Evolutionary conservation across 2,329 filamentous ascomycete genomes (phyloP).

Genomic region (Sporothrix sp.): DNA sequence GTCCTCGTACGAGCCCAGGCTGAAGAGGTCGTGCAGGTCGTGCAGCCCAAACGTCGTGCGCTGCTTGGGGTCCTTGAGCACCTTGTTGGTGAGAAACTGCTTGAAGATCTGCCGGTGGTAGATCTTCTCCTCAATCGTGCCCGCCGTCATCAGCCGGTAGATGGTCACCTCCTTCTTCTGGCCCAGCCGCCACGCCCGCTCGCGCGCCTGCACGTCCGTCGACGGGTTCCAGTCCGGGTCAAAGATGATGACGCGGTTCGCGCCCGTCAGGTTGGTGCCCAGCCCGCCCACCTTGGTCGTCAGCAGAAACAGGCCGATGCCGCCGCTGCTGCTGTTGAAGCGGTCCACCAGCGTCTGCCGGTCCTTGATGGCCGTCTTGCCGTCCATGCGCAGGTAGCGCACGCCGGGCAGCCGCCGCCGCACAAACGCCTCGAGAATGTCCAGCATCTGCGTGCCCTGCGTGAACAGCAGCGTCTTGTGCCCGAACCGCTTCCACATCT

Average conservation of each 20-base stretch:
- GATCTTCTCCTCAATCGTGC: conserved; percentile 98
- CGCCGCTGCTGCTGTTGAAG: conserved; percentile 76
- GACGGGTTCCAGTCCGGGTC: conserved; percentile 99
- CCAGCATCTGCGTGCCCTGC: conserved; percentile 89
- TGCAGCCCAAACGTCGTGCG: conserved; percentile 81
- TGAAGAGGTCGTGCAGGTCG: conserved; percentile 88
- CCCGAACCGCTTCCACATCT: conserved; percentile 79
- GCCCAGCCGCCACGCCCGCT: conserved; percentile 89
- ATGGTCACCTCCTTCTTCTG: conserved; percentile 94
- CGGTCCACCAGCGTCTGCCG: conserved; percentile 85
- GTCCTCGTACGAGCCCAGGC: conserved; percentile 56
- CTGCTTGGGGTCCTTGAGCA: conserved; percentile 88
- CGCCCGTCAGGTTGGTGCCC: conserved; percentile 88
- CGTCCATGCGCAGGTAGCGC: conserved; percentile 85
- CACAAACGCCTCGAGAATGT: conserved; percentile 82
- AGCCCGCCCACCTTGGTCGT: conserved; percentile 94
- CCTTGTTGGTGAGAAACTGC: conserved; percentile 94
- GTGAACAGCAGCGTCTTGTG: conserved; percentile 92
- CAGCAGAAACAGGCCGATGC: conserved; percentile 79
- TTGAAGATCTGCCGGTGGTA: conserved; percentile 99
- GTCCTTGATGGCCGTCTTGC: conserved; percentile 75
- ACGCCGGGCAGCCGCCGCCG: conserved; percentile 55
- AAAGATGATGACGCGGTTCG: conserved; percentile 93
- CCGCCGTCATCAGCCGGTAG: conserved; percentile 94
- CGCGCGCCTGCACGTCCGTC: conserved; percentile 87